Percentiles rank a stretch among this genome's conserved stretches.
These are phyloP conservation scores for Carallia pectinifolia DNA, from an alignment of 345 rosid species.

Conservation along the genomic window DNA sequence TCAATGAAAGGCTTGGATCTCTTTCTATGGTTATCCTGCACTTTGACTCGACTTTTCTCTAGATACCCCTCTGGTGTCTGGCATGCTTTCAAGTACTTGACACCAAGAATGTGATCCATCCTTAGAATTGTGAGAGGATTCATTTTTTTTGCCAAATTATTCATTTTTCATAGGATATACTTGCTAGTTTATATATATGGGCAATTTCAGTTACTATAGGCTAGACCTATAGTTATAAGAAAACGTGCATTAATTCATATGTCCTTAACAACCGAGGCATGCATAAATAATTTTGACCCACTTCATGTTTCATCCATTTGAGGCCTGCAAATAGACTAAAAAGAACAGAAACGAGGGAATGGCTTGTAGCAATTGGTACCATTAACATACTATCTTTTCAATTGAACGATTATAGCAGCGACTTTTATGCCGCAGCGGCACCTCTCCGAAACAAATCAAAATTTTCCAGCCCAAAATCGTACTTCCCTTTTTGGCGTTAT, in stretches of 20 bases:
- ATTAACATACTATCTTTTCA: too few relatives aligned
- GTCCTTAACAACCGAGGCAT: too few relatives aligned
- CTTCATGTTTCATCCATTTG: not conserved
- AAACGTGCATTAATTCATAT: not conserved
- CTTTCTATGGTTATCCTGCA: slow-evolving; percentile 5
- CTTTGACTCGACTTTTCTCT: not conserved
- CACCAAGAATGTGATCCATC: slow-evolving; percentile 23
- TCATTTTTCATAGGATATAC: not conserved
- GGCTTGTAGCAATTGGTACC: not conserved
- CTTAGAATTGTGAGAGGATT: slow-evolving; percentile 9
- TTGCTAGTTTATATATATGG: not conserved
- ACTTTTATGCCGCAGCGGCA: not conserved
- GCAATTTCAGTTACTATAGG: not conserved
- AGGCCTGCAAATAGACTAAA: not conserved
- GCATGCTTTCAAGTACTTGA: slow-evolving; percentile 30
- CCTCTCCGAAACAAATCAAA: not conserved
- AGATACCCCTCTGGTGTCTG: not conserved
- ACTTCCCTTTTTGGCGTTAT: slow-evolving; percentile 9
- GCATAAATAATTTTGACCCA: too few relatives aligned
- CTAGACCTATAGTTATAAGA: not conserved
- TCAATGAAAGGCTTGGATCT: slow-evolving; percentile 19
- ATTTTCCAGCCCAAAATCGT: not conserved
- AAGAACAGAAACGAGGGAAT: not conserved
- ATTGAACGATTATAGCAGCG: too few relatives aligned
- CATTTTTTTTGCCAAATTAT: not conserved